A percentile compares a stretch with the other conserved stretches of the same genome.
phyloP scores from a whole-genome alignment of 202 grass and related monocot genomes.

The Schoenoplectus triqueter region DNA sequence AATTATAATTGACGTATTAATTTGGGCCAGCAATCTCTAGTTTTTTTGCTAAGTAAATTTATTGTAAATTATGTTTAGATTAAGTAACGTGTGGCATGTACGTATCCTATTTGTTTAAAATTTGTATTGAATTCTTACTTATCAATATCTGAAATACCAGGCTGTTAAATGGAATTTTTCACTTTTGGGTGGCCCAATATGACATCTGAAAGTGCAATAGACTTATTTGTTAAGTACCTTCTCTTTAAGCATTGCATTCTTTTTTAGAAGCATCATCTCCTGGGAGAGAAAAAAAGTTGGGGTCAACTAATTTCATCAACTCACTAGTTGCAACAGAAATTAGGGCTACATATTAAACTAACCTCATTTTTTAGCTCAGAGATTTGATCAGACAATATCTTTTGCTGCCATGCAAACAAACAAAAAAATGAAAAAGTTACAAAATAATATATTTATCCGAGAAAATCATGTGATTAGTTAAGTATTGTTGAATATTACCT shows the following conservation, averaged over 20 bases:
- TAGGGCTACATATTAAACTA: neutral
- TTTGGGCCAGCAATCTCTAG: too few species aligned
- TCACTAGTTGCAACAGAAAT: neutral
- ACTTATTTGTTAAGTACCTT: constrained; percentile 42
- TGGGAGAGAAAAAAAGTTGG: constrained; percentile 27
- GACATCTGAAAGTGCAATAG: neutral
- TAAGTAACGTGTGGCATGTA: neutral
- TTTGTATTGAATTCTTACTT: constrained; percentile 2
- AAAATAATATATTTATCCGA: neutral
- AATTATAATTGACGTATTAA: too few species aligned
- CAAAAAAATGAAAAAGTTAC: constrained; percentile 6
- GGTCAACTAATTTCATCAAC: neutral
- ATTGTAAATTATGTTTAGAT: neutral
- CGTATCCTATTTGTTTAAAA: neutral
- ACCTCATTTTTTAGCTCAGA: constrained; percentile 69
- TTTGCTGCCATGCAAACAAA: constrained; percentile 45
- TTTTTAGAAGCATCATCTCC: constrained; percentile 58
- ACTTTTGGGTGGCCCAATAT: neutral
- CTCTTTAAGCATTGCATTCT: constrained; percentile 57
- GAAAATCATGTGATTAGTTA: neutral
- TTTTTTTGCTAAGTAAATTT: neutral
- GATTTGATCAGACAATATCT: constrained; percentile 62
- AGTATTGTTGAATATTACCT: constrained; percentile 46
- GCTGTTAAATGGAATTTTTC: neutral
- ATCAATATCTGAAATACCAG: neutral